phyloP scores from a whole-genome alignment of 2,329 filamentous ascomycete species.

The Chrysosporium queenslandicum region DNA sequence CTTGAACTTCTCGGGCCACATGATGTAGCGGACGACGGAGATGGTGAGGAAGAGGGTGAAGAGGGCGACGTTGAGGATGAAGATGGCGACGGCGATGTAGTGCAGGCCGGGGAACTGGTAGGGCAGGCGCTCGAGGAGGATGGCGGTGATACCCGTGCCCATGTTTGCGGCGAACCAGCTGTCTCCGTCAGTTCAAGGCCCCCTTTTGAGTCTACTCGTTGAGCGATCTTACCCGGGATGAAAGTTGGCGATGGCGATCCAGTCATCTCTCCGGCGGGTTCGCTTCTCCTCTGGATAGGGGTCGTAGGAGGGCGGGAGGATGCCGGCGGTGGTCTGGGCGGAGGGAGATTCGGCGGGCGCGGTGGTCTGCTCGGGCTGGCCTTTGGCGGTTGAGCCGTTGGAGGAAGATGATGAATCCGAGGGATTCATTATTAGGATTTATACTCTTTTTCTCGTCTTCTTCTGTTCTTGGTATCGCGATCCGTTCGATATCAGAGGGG shows the following conservation, averaged over 20 bases:
- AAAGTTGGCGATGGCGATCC: conserved; percentile 17
- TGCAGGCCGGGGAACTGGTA: conserved; percentile 50
- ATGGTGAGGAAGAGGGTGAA: conserved; percentile 48
- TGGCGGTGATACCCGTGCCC: conserved; percentile 59
- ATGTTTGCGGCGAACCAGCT: conserved; percentile 52
- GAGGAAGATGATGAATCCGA: background rate
- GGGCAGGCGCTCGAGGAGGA: conserved; percentile 53
- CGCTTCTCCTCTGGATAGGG: background rate
- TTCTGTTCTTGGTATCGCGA: too few relatives aligned
- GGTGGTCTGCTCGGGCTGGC: background rate
- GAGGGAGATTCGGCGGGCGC: background rate
- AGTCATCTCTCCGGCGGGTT: conserved; percentile 13
- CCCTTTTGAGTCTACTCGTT: background rate
- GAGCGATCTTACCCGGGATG: conserved; percentile 14
- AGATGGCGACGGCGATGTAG: conserved; percentile 52
- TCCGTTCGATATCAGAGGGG: too few relatives aligned
- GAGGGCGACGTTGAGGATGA: conserved; percentile 49
- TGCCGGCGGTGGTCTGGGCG: background rate
- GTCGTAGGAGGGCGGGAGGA: conserved; percentile 2
- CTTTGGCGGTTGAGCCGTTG: background rate
- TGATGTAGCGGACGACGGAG: conserved; percentile 48
- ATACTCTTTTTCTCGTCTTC: background rate
- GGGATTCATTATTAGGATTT: background rate
- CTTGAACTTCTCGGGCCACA: conserved; percentile 54
- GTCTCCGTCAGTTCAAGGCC: background rate